Evolutionary conservation across 1,284 basidiomycete genomes (phyloP).

Genomic region (Ustilago trichophora): DNA sequence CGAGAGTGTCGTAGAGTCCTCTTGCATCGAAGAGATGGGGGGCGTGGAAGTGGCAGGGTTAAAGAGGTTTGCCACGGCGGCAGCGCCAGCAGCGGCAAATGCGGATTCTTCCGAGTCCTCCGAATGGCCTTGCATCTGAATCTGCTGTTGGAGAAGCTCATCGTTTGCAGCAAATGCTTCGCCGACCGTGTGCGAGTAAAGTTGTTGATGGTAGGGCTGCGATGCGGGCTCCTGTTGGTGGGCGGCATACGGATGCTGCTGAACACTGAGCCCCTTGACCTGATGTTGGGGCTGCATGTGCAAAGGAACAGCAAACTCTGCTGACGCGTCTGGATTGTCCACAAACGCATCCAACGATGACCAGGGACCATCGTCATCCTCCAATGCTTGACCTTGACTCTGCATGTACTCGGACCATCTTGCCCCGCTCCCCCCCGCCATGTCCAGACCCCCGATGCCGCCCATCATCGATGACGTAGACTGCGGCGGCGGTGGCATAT

Average conservation of each 20-base stretch:
- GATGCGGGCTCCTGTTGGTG: not conserved
- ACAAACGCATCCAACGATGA: constrained; percentile 52
- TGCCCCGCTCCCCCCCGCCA: no score
- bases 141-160: constrained; percentile 19
- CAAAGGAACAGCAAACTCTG: constrained; percentile 35
- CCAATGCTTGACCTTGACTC: not conserved
- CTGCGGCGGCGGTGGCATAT: constrained; percentile 13
- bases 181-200: not conserved
- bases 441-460: not conserved
- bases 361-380: constrained; percentile 53
- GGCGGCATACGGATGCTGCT: not conserved
- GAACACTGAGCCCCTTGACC: constrained; percentile 13
- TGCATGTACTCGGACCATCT: constrained; percentile 57
- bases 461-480: no score
- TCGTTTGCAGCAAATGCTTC: constrained; percentile 28
- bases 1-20: constrained; percentile 67
- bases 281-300: constrained; percentile 16
- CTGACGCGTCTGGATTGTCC: constrained; percentile 38
- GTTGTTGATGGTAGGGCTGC: no score
- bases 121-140: not conserved
- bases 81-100: constrained; percentile 40
- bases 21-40: no score
- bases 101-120: constrained; percentile 13
- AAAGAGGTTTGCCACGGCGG: constrained; percentile 5
- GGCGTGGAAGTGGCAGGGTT: not conserved